phyloP scores from a whole-genome alignment of 306 rosid genomes.

The Medicago arabica region DNA sequence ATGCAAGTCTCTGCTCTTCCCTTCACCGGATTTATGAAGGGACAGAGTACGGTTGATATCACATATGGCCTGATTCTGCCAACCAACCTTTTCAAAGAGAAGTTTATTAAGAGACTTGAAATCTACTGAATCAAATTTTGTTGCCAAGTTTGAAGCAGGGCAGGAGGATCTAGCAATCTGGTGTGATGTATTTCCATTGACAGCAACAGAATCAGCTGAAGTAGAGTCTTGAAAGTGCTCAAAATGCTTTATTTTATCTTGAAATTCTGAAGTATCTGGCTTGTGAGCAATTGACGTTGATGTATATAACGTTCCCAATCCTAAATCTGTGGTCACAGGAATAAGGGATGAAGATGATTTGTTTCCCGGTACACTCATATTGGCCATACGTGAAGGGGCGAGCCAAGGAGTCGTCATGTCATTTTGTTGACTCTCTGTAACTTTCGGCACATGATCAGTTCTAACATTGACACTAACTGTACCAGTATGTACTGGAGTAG shows the following conservation, averaged over 20 bases:
- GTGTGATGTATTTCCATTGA: conserved; percentile 39
- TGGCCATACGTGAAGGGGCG: conserved; percentile 38
- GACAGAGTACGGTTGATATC: conserved; percentile 62
- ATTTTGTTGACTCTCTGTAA: conserved; percentile 46
- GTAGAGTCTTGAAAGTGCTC: conserved; percentile 51
- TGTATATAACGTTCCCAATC: conserved; percentile 78
- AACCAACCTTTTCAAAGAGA: conserved; percentile 66
- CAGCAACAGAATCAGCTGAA: conserved; percentile 51
- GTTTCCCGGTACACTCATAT: conserved; percentile 44
- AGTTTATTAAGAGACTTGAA: conserved; percentile 63
- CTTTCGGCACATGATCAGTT: conserved; percentile 41
- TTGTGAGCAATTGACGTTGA: conserved; percentile 53
- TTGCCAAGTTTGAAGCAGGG: conserved; percentile 49
- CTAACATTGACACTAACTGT: conserved; percentile 37
- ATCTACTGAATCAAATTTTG: conserved; percentile 59
- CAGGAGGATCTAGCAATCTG: conserved; percentile 47
- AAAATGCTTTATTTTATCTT: conserved; percentile 40
- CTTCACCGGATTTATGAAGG: conserved; percentile 54
- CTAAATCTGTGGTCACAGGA: conserved; percentile 86
- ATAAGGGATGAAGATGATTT: conserved; percentile 49
- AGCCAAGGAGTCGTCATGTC: conserved; percentile 44
- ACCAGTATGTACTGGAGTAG: conserved; percentile 43
- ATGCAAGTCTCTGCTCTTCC: conserved; percentile 52
- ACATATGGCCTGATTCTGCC: conserved; percentile 80
- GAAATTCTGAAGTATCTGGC: conserved; percentile 47